Base-by-base conservation (phyloP, 1,284 basidiomycete species). In the Austropuccinia psidii region DNA sequence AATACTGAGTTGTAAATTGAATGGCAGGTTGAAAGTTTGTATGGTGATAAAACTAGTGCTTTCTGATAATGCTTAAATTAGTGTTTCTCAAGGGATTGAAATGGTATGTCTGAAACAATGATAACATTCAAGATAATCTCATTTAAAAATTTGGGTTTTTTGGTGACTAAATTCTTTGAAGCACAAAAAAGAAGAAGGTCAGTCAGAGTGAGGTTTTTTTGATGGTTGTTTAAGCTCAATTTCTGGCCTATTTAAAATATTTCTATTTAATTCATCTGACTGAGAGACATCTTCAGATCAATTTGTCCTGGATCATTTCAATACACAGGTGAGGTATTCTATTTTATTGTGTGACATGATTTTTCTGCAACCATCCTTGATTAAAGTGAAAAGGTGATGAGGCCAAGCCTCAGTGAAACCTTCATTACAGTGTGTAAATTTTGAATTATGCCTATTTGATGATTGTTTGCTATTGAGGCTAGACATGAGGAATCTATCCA, bases 51-150 rank as follows among this genome's bases (percentile, higher is more conserved):
- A 39, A 11, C 57, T 11, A 60, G 29, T 8, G 37, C 31, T 13
- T 60, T 4, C 35, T 60, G 57, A 24, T 60, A 60, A n/a, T 8
- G 29, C 41, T 60, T 13, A 37, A 60, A 60, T 31, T 60, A 60
- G 4, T 31, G 57, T 15, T 60, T 60, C 4, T 60, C 57, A 15
- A 60, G 33, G 57, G 41, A 37, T 21, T n/a, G 17, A 24, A 60
- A 39, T 15, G 57, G 29, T 5, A 60, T n/a, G n/a, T 35, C n/a
- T 4, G 57, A 60, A 24, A 17, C 41, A 35, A 60, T 39, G 6
- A 60, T 6, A 8, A 37, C 57, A 4, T 37, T 60, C 17, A 60
- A 37, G 11, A 60, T 13, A 4, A 60, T 31, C 17, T 13, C 27
- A 37, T 60, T 31, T 5, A 60, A n/a, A n/a, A n/a, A n/a, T n/a